Evolutionary conservation across 176 grass and related monocot genomes (phyloP).

Genomic region (Oropetium thomaeum): DNA sequence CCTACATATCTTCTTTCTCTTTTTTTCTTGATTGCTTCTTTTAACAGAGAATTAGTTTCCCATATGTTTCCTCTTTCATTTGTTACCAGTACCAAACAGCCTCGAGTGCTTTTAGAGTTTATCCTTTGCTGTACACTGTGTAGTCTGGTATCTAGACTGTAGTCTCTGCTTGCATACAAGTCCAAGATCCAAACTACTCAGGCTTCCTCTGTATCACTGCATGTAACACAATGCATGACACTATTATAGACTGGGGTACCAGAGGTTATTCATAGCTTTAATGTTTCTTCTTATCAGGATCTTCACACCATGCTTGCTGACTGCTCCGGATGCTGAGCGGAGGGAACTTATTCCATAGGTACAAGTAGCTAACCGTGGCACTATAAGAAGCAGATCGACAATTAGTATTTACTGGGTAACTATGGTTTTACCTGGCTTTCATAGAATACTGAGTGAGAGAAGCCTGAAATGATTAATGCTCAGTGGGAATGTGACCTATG

Average conservation of each 20-base stretch:
- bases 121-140: not conserved
- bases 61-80: not conserved
- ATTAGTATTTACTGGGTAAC: conserved; percentile 30
- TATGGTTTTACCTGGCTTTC: conserved; percentile 9
- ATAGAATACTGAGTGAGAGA: conserved; percentile 20
- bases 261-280: not conserved
- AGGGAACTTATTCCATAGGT: conserved; percentile 25
- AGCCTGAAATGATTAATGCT: conserved; percentile 23
- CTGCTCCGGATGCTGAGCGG: conserved; percentile 23
- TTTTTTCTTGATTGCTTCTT: conserved; percentile 8
- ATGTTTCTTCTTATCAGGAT: conserved; percentile 36
- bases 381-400: conserved; percentile 20
- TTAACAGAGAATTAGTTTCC: not conserved
- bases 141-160: no score
- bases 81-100: not conserved
- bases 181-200: not conserved
- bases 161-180: not conserved
- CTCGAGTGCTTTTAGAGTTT: no score
- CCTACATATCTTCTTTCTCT: not conserved
- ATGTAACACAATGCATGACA: not conserved
- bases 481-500: conserved; percentile 18
- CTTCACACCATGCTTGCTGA: not conserved
- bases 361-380: conserved; percentile 38
- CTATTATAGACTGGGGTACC: not conserved
- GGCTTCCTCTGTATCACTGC: not conserved